A percentile compares a stretch with the other conserved stretches of the same genome.
These are phyloP conservation scores for Coniosporium uncinatum DNA, from an alignment of 2,329 filamentous ascomycete species.

Conservation along the genomic window DNA sequence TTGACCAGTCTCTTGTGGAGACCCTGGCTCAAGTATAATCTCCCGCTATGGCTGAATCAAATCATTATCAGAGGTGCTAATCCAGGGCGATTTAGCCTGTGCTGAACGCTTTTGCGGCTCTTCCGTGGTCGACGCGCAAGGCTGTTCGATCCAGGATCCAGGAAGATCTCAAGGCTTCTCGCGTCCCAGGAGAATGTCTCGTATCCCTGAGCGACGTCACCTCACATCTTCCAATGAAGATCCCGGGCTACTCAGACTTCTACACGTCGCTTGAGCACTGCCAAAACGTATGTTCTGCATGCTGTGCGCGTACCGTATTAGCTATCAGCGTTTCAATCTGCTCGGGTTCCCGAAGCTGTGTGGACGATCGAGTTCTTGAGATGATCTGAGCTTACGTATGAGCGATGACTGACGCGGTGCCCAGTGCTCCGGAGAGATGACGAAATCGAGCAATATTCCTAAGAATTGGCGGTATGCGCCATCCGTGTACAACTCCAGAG, in stretches of 20 bases:
- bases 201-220: background rate
- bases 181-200: background rate
- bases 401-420: too few species aligned
- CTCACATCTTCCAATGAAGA: constrained; percentile 48
- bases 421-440: background rate
- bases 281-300: too few species aligned
- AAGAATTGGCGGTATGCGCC: background rate
- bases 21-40: too few species aligned
- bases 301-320: too few species aligned
- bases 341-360: too few species aligned
- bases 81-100: too few species aligned
- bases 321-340: too few species aligned
- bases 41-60: too few species aligned
- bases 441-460: background rate
- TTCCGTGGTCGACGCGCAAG: background rate
- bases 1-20: too few species aligned
- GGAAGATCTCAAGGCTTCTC: background rate
- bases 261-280: constrained; percentile 48
- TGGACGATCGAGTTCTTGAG: too few species aligned
- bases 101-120: background rate
- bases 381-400: too few species aligned
- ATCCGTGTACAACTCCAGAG: constrained; percentile 42
- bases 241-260: constrained; percentile 54
- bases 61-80: too few species aligned
- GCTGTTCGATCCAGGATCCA: background rate